Percentiles rank a stretch among this genome's conserved stretches.
These are phyloP conservation scores for Rhododendron molle DNA, from an alignment of 148 eudicot species.

Conservation along the genomic window DNA sequence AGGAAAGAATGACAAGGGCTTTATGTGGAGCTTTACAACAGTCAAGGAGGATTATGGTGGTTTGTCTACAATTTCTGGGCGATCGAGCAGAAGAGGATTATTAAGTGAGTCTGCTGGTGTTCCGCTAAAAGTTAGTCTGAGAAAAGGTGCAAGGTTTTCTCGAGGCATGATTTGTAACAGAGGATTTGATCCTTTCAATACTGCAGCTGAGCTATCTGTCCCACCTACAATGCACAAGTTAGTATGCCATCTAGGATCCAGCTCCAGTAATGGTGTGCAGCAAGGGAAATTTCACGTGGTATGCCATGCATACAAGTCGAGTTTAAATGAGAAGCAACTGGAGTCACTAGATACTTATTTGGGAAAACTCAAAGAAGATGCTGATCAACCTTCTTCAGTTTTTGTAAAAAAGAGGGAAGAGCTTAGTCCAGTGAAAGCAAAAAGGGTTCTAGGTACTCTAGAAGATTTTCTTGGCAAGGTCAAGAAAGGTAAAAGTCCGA, in stretches of 20 bases:
- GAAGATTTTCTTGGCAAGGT: constrained; percentile 35
- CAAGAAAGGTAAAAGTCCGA: constrained; percentile 28
- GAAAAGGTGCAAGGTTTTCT: background rate
- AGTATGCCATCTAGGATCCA: background rate
- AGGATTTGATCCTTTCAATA: background rate
- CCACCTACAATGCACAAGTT: background rate
- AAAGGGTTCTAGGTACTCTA: constrained; percentile 28
- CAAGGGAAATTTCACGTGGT: constrained; percentile 18
- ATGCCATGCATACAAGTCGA: constrained; percentile 25
- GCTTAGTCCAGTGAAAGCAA: constrained; percentile 20
- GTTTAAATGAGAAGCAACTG: constrained; percentile 38
- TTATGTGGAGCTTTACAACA: constrained; percentile 10
- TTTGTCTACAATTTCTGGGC: constrained; percentile 11
- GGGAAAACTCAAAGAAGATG: constrained; percentile 31
- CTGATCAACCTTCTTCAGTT: constrained; percentile 21
- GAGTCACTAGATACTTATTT: constrained; percentile 44
- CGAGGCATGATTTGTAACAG: constrained; percentile 7
- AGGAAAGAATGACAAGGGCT: constrained; percentile 18
- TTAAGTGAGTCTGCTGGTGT: no score
- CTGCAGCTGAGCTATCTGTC: background rate
- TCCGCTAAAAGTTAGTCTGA: background rate
- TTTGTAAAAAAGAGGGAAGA: constrained; percentile 12
- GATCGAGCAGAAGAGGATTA: no score
- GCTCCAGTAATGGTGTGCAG: constrained; percentile 11
- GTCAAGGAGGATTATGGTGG: constrained; percentile 18